These are phyloP conservation scores for Wickerhamiella kurtzmanii DNA, from an alignment of 805 yeast species.

Conservation along the genomic window DNA sequence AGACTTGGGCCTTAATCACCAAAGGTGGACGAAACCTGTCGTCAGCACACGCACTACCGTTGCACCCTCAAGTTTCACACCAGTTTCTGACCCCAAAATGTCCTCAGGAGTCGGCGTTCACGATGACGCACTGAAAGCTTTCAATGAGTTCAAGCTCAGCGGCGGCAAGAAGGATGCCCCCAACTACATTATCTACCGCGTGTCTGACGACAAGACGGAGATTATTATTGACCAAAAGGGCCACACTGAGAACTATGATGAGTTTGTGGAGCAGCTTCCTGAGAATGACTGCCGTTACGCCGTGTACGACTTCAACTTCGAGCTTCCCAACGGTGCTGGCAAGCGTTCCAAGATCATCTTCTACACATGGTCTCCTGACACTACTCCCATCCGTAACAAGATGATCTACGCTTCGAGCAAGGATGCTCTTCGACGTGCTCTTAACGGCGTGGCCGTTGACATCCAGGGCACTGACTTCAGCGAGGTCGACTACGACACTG, in stretches of 20 bases:
- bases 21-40: neutral
- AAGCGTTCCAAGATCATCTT: constrained; percentile 66
- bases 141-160: constrained; percentile 92
- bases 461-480: constrained; percentile 96
- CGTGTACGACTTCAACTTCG: constrained; percentile 92
- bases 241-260: constrained; percentile 60
- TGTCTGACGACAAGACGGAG: constrained; percentile 78
- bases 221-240: constrained; percentile 84
- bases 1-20: neutral
- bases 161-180: constrained; percentile 40
- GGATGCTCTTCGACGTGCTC: constrained; percentile 93
- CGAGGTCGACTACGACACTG: constrained; percentile 90
- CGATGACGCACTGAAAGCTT: constrained; percentile 85
- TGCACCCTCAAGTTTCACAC: neutral
- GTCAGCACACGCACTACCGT: neutral
- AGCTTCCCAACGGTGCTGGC: constrained; percentile 80
- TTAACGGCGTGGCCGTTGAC: constrained; percentile 88
- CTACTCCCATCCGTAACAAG: constrained; percentile 84
- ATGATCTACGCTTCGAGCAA: constrained; percentile 98
- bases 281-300: constrained; percentile 96
- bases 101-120: constrained; percentile 58
- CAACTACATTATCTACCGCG: constrained; percentile 68
- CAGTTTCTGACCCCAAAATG: constrained; percentile 6
- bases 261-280: constrained; percentile 76
- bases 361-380: constrained; percentile 94